Evolutionary conservation across 495 filamentous ascomycete species (phyloP).

Genomic region (Daldinia decipiens): DNA sequence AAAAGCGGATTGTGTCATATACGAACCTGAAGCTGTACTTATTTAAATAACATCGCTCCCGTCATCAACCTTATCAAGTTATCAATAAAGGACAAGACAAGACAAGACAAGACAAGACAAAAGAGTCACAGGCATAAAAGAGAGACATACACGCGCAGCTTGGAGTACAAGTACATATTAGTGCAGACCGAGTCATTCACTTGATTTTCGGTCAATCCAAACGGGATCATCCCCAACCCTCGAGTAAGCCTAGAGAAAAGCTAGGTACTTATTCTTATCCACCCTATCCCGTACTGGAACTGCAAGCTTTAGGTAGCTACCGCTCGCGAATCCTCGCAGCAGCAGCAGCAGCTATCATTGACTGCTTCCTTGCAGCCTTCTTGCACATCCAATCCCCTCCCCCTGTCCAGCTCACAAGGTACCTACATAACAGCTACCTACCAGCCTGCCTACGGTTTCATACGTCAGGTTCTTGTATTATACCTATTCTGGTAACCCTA

Average conservation of each 20-base stretch:
- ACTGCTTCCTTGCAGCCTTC: slow-evolving; percentile 14
- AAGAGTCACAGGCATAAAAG: neutral
- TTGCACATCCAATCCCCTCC: slow-evolving; percentile 1
- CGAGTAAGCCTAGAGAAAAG: slow-evolving; percentile 24
- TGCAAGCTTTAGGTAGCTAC: slow-evolving; percentile 35
- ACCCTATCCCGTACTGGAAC: slow-evolving; percentile 9
- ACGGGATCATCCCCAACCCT: slow-evolving; percentile 11
- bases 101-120: no score
- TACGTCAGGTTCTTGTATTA: slow-evolving; percentile 17
- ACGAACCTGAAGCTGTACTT: slow-evolving; percentile 5
- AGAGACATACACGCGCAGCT: neutral
- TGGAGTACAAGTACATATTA: slow-evolving; percentile 4
- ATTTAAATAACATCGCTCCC: slow-evolving; percentile 8
- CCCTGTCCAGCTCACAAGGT: slow-evolving; percentile 28
- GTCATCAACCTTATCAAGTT: slow-evolving; percentile 8
- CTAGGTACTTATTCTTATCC: slow-evolving; percentile 7
- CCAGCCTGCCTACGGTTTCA: slow-evolving; percentile 15
- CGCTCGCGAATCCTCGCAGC: slow-evolving; percentile 27
- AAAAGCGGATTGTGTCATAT: slow-evolving; percentile 5
- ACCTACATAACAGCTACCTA: slow-evolving; percentile 35
- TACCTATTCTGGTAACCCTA: slow-evolving; percentile 14
- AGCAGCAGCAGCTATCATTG: slow-evolving; percentile 30
- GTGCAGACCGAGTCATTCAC: slow-evolving; percentile 47
- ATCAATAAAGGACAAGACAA: slow-evolving; percentile 3
- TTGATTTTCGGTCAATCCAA: slow-evolving; percentile 48